Percentiles rank a stretch among this genome's conserved stretches.
Conservation (phyloP, 331 rosid genomes). For the Malus hybrid region DNA sequence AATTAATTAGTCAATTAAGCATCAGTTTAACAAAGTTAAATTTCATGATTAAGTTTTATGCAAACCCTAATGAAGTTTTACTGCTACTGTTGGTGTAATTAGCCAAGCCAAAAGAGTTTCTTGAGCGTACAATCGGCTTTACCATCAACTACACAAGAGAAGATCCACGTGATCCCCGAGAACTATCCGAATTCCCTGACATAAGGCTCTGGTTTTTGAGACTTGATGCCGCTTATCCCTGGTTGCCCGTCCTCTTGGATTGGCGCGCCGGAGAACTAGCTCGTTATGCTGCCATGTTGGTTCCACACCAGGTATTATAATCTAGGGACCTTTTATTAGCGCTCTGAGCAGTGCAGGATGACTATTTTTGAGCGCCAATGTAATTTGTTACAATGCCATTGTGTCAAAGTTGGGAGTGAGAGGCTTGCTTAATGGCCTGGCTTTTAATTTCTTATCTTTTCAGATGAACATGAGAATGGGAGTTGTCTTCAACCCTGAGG, state of each 20-base stretch:
- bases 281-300: conserved; percentile 91
- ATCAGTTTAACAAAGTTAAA: not conserved
- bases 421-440: not conserved
- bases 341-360: not conserved
- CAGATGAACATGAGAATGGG: conserved; percentile 94
- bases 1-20: not conserved
- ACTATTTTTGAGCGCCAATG: not conserved
- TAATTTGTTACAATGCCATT: not conserved
- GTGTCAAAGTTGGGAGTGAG: not conserved
- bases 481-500: conserved; percentile 88
- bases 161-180: conserved; percentile 69
- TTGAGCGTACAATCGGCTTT: conserved; percentile 75
- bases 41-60: not conserved
- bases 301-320: conserved; percentile 74
- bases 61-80: conserved; percentile 17
- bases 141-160: conserved; percentile 65
- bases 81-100: conserved; percentile 11
- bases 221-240: conserved; percentile 83
- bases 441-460: conserved; percentile 12
- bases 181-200: conserved; percentile 65
- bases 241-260: conserved; percentile 81
- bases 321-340: not conserved
- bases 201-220: conserved; percentile 91
- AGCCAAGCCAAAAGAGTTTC: conserved; percentile 69
- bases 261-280: conserved; percentile 97